A percentile compares a stretch with the other conserved stretches of the same genome.
phyloP scores from a whole-genome alignment of 2,329 filamentous ascomycete genomes.

The Ophiostoma perfectum region DNA sequence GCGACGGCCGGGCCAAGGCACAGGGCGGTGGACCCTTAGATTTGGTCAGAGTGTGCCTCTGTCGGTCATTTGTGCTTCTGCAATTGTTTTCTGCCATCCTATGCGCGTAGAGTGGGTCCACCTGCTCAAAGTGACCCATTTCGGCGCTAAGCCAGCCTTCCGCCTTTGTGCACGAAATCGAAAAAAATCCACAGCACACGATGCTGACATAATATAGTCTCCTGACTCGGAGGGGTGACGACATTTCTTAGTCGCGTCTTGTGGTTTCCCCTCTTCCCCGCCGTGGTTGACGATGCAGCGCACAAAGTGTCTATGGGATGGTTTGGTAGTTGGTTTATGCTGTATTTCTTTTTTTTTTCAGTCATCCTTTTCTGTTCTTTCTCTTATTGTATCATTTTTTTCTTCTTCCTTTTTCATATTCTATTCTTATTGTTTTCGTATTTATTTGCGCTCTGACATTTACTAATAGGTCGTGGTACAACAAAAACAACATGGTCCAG shows the following conservation, averaged over 20 bases:
- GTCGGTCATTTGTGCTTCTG: not conserved
- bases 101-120: slow-evolving; percentile 10
- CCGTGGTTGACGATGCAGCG: not conserved
- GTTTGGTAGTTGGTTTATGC: no score
- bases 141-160: slow-evolving; percentile 13
- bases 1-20: not conserved
- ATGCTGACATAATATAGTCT: not conserved
- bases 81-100: slow-evolving; percentile 7
- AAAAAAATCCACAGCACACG: not conserved
- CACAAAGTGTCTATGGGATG: no score
- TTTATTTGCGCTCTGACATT: not conserved
- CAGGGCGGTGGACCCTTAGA: not conserved
- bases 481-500: no score
- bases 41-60: not conserved
- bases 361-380: not conserved
- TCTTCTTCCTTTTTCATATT: no score
- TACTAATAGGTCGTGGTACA: no score
- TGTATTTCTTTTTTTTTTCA: no score
- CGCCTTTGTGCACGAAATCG: not conserved
- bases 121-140: not conserved
- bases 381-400: no score
- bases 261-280: slow-evolving; percentile 6
- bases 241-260: not conserved
- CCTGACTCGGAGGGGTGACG: slow-evolving; percentile 4
- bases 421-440: not conserved